A percentile compares a stretch with the other conserved stretches of the same genome.
These are phyloP conservation scores for Camelina sativa DNA, from an alignment of 345 rosid species.

Conservation along the genomic window DNA sequence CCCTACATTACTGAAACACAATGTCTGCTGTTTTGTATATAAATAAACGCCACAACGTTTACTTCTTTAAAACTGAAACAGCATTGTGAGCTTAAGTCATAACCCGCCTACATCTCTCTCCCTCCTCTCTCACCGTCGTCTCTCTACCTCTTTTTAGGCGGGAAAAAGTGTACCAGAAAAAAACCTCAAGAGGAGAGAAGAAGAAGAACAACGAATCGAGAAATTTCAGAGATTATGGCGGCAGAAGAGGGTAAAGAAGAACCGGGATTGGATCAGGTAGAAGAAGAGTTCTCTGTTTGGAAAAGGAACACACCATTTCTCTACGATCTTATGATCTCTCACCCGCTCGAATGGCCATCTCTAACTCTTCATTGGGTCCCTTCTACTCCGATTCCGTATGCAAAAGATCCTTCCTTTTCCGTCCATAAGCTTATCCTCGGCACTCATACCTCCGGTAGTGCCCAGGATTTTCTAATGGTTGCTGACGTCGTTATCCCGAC, in stretches of 20 bases:
- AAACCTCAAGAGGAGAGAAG: not conserved
- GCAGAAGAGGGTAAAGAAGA: slow-evolving; percentile 60
- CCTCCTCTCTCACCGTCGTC: not conserved
- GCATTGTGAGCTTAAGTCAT: not conserved
- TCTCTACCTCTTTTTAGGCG: slow-evolving; percentile 36
- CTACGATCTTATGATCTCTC: slow-evolving; percentile 85
- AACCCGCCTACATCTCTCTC: not conserved
- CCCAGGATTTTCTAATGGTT: slow-evolving; percentile 72
- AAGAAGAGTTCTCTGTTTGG: slow-evolving; percentile 88
- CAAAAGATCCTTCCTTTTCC: slow-evolving; percentile 54
- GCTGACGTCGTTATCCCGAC: slow-evolving; percentile 78
- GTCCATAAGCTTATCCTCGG: slow-evolving; percentile 84
- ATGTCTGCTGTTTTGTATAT: not conserved
- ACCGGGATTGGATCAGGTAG: slow-evolving; percentile 56
- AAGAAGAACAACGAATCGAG: slow-evolving; percentile 10
- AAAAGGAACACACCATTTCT: slow-evolving; percentile 91
- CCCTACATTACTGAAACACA: not conserved
- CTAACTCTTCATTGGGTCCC: slow-evolving; percentile 98
- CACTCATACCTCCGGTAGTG: slow-evolving; percentile 81
- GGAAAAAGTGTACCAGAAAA: slow-evolving; percentile 30
- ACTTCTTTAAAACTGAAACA: not conserved
- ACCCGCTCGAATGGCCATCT: slow-evolving; percentile 94
- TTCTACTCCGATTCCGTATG: slow-evolving; percentile 51
- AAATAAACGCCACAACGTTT: slow-evolving; percentile 19
- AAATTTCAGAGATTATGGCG: slow-evolving; percentile 10